Evolutionary conservation across 257 asterid species (phyloP).

Genomic region (Apocynum venetum): DNA sequence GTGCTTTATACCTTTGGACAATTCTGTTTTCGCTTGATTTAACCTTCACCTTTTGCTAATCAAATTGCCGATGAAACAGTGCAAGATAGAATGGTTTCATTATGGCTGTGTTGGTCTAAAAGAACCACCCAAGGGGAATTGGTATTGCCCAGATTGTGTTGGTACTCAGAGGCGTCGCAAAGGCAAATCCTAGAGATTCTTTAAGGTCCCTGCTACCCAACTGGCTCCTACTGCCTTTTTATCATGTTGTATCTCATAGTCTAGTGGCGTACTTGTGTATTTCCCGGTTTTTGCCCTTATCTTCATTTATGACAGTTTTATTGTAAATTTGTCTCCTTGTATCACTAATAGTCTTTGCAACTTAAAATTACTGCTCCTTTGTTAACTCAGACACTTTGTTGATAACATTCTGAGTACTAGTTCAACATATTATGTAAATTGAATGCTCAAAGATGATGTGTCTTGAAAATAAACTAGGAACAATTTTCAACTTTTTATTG

Average conservation of each 20-base stretch:
- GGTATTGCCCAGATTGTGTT: constrained; percentile 86
- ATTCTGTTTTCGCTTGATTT: neutral
- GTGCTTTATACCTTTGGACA: neutral
- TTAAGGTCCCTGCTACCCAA: neutral
- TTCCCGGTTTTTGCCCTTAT: too few relatives aligned
- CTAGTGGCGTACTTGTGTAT: too few relatives aligned
- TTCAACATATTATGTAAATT: too few relatives aligned
- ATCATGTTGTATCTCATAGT: neutral
- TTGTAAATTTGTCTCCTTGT: too few relatives aligned
- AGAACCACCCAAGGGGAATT: constrained; percentile 93
- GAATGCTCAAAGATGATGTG: too few relatives aligned
- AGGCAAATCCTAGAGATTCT: constrained; percentile 29
- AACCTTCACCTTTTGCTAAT: neutral
- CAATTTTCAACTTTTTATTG: too few relatives aligned
- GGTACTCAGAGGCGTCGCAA: constrained; percentile 69
- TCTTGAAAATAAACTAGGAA: too few relatives aligned
- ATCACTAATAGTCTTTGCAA: too few relatives aligned
- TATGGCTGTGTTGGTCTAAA: constrained; percentile 89
- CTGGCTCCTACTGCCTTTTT: neutral
- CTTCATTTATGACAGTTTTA: too few relatives aligned
- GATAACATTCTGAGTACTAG: too few relatives aligned
- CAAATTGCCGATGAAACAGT: constrained; percentile 38
- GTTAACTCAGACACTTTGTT: too few relatives aligned
- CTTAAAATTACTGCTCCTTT: too few relatives aligned
- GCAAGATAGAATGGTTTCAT: constrained; percentile 99